Base-by-base conservation (phyloP, 495 filamentous ascomycete genomes). In the Talaromyces proteolyticus region DNA sequence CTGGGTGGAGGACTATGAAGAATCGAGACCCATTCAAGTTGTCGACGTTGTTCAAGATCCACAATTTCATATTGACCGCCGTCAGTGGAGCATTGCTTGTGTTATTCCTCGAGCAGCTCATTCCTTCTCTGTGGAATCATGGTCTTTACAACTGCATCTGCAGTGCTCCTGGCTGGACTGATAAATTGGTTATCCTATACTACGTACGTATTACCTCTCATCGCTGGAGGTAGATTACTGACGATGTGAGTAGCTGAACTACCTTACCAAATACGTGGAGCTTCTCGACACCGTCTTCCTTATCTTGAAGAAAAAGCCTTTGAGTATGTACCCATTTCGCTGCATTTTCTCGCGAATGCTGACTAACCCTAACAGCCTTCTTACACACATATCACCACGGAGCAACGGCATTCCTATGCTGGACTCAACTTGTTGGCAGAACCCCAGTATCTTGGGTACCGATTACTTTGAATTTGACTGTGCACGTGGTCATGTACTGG, bases 51-150 rank as follows among this genome's bases (percentile, higher is more conserved):
- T 91, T 91, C 72, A 78, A 88, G 67, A 68, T 90, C 54, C 87
- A 91, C 77, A 91, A 91, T 75, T 82, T 91, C 60, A 79, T 84
- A 65, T 71, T 91, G 50, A 91, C 87, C 14, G 72, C 70, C 46
- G 84, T 90, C 59, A 88, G 84, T 62, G 80, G 61, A 22, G 68
- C 77, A 18, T 72, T 91, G 38, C 69, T 91, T 53, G 75, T 70
- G 14, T 74, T 91, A 38, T 91, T 90, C 60, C 60, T 85, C 56
- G 86, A 91, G 66, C 81, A 90, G 65, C 60, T 91, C 21, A 68
- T 88, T 29, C 82, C 86, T 24, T 87, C 78, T 5, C 59, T 91
- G 21, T 77, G 68, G 57, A 76, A 83, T 47, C 60, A 85, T 44
- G 88, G 87, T 18, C 55, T 90, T 43, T 90, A 89, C 70, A 78